Conservation (phyloP, 2,329 filamentous ascomycete genomes). For the Camillea tinctor region DNA sequence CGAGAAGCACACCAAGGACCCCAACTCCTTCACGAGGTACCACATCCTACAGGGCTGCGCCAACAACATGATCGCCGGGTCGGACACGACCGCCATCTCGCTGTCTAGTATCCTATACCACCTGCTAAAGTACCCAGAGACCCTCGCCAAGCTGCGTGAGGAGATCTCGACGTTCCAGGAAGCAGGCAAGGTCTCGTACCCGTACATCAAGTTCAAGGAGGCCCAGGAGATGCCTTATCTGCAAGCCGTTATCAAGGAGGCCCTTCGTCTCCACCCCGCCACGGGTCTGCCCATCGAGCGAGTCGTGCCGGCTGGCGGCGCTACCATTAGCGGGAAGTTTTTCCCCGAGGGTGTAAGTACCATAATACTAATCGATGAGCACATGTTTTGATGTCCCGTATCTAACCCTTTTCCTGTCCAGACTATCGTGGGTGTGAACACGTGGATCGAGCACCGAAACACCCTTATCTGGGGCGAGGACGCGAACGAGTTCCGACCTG, state of each 20-base stretch:
- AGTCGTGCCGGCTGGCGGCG: constrained; percentile 44
- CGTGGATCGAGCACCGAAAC: constrained; percentile 37
- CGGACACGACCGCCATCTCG: constrained; percentile 46
- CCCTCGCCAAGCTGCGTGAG: neutral
- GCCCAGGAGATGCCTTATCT: constrained; percentile 47
- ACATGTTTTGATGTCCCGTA: neutral
- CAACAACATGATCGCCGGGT: constrained; percentile 29
- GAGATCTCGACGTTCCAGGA: constrained; percentile 12
- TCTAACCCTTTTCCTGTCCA: constrained; percentile 1
- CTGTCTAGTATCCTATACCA: constrained; percentile 45
- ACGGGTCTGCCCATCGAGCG: constrained; percentile 49
- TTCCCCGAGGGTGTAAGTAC: constrained; percentile 32
- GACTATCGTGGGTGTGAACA: constrained; percentile 36
- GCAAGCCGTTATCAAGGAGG: constrained; percentile 53
- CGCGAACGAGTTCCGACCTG: constrained; percentile 37
- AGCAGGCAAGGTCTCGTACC: neutral
- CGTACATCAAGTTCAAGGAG: constrained; percentile 33
- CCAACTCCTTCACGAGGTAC: neutral
- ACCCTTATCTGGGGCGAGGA: constrained; percentile 33
- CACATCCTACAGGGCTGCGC: neutral
- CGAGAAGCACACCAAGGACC: neutral
- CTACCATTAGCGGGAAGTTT: constrained; percentile 35
- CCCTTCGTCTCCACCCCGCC: constrained; percentile 49
- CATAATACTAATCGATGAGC: too few species aligned
- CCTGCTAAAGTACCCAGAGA: constrained; percentile 33